Conservation (phyloP, 139 green algal species). For the Trebouxia sp. region DNA sequence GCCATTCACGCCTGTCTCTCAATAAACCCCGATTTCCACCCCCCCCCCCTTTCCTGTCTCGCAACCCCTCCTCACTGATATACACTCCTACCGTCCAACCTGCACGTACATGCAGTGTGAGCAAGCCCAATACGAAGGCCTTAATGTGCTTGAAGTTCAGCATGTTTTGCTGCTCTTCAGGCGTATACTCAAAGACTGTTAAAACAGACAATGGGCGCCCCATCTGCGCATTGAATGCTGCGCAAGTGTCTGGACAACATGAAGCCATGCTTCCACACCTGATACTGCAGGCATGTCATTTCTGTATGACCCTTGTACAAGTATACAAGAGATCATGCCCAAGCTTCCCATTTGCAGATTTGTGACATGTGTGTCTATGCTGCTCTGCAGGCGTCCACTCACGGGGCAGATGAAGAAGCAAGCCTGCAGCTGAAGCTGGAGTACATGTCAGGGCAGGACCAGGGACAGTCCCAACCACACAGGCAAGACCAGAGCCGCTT, state of each 20-base stretch:
- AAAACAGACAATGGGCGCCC: too few relatives aligned
- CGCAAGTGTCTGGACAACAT: too few relatives aligned
- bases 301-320: too few relatives aligned
- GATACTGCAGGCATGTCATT: too few relatives aligned
- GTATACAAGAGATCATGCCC: too few relatives aligned
- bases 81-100: not conserved
- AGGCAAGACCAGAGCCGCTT: too few relatives aligned
- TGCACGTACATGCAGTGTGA: not conserved
- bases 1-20: not conserved
- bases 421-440: conserved; percentile 14
- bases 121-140: too few relatives aligned
- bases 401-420: conserved; percentile 1
- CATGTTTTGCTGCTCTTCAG: too few relatives aligned
- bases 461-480: not conserved
- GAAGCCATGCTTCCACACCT: too few relatives aligned
- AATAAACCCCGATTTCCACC: not conserved
- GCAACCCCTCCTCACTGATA: not conserved
- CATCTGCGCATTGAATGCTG: too few relatives aligned
- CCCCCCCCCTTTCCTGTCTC: not conserved
- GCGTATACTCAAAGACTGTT: too few relatives aligned
- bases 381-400: not conserved
- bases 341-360: too few relatives aligned
- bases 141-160: not conserved
- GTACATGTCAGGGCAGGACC: not conserved
- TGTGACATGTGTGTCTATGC: not conserved